Evolutionary conservation across 441 rosid species (phyloP).

Genomic region (Syzygium syzygioides): DNA sequence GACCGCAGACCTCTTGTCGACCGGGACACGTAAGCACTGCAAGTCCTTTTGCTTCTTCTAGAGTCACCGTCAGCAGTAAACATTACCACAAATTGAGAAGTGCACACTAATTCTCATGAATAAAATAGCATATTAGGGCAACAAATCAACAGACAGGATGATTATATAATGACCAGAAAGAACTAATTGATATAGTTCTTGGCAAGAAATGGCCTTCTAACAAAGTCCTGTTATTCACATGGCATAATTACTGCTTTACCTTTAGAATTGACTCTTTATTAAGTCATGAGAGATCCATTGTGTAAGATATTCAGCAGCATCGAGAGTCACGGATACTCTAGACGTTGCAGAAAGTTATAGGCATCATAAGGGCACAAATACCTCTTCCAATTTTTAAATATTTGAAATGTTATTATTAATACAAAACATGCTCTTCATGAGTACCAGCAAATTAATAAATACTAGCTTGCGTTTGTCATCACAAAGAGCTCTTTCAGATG

Average conservation of each 20-base stretch:
- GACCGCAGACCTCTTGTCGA: too few relatives aligned
- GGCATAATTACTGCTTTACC: background rate
- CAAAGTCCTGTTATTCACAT: too few relatives aligned
- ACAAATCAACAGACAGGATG: too few relatives aligned
- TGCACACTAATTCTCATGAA: too few relatives aligned
- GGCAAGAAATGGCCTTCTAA: too few relatives aligned
- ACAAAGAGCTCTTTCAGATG: background rate
- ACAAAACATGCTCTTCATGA: background rate
- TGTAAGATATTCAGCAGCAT: background rate
- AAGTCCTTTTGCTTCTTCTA: too few relatives aligned
- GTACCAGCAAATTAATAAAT: background rate
- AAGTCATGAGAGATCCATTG: background rate
- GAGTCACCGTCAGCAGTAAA: too few relatives aligned
- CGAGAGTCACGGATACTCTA: background rate
- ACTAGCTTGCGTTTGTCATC: background rate
- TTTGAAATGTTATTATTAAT: background rate
- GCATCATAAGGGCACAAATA: background rate
- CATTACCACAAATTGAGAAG: too few relatives aligned
- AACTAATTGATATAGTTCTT: too few relatives aligned
- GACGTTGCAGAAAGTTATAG: background rate
- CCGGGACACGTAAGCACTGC: too few relatives aligned
- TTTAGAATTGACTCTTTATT: background rate
- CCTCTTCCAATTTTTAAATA: background rate
- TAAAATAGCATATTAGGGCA: too few relatives aligned
- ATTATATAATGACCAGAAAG: too few relatives aligned